phyloP scores from a whole-genome alignment of 805 yeast genomes.

The Saccharomycopsis javanensis region DNA sequence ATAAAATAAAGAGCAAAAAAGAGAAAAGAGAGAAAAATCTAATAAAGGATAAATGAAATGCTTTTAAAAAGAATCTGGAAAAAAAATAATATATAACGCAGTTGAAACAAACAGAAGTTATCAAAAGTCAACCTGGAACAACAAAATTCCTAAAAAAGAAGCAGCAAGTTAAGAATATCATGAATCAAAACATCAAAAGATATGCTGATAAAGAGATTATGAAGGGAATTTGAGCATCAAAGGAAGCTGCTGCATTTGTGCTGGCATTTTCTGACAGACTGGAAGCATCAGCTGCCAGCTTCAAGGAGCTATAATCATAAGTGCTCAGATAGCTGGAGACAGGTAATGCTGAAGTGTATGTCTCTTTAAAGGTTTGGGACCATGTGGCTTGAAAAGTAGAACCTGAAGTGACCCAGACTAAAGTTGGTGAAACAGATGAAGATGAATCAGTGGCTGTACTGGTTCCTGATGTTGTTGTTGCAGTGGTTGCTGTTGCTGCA shows the following conservation, averaged over 20 bases:
- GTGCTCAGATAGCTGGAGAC: not conserved
- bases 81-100: not conserved
- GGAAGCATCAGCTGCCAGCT: not conserved
- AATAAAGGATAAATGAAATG: not conserved
- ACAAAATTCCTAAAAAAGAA: not conserved
- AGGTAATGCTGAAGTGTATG: conserved; percentile 34
- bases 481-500: conserved; percentile 9
- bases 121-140: too few species aligned
- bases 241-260: not conserved
- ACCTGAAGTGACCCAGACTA: conserved; percentile 42
- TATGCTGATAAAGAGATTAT: not conserved
- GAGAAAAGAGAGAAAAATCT: not conserved
- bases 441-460: not conserved
- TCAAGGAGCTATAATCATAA: not conserved
- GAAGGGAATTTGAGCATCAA: not conserved
- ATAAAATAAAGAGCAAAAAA: not conserved
- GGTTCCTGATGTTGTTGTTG: conserved; percentile 12
- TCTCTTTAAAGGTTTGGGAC: conserved; percentile 40
- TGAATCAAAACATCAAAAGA: not conserved
- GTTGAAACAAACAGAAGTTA: not conserved
- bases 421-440: conserved; percentile 17
- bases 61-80: not conserved
- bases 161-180: not conserved
- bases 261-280: not conserved
- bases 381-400: conserved; percentile 36